Evolutionary conservation across 31 red algal species (phyloP).

Genomic region (Endocladia muricata): DNA sequence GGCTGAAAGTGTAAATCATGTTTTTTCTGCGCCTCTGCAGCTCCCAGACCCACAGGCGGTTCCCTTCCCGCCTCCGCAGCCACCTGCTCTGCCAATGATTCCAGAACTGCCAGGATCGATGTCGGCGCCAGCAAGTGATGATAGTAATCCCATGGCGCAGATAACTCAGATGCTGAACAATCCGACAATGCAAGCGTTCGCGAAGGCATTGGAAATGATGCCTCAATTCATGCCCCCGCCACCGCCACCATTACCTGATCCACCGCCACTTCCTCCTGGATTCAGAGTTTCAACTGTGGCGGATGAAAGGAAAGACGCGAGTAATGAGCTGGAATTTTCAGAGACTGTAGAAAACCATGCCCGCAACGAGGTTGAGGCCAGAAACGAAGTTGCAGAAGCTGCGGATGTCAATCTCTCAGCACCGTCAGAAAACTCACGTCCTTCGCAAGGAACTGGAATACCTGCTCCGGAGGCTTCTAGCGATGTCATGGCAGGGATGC

Average conservation of each 20-base stretch:
- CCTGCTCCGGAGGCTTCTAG: neutral
- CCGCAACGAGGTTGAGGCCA: too few relatives aligned
- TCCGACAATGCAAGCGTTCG: constrained; percentile 56
- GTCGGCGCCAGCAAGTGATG: neutral
- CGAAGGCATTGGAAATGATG: constrained; percentile 58
- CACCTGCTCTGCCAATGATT: too few relatives aligned
- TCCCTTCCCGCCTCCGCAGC: too few relatives aligned
- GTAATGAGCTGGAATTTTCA: too few relatives aligned
- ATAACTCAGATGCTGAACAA: constrained; percentile 49
- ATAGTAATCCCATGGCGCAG: constrained; percentile 22
- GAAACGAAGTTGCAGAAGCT: too few relatives aligned
- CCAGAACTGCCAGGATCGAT: constrained; percentile 3
- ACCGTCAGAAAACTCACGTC: neutral
- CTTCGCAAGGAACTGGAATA: neutral
- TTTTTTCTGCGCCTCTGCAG: too few relatives aligned
- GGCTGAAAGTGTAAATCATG: neutral
- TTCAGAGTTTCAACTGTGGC: neutral
- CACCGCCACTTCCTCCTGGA: constrained; percentile 2
- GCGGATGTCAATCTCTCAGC: too few relatives aligned
- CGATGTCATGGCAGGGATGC: constrained; percentile 39
- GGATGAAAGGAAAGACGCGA: too few relatives aligned
- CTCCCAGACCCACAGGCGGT: too few relatives aligned
- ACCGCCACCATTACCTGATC: constrained; percentile 32
- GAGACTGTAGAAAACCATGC: too few relatives aligned
- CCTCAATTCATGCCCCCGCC: constrained; percentile 56